phyloP scores from a whole-genome alignment of 202 grass and related monocot genomes.

The Miscanthus sacchariflorus region DNA sequence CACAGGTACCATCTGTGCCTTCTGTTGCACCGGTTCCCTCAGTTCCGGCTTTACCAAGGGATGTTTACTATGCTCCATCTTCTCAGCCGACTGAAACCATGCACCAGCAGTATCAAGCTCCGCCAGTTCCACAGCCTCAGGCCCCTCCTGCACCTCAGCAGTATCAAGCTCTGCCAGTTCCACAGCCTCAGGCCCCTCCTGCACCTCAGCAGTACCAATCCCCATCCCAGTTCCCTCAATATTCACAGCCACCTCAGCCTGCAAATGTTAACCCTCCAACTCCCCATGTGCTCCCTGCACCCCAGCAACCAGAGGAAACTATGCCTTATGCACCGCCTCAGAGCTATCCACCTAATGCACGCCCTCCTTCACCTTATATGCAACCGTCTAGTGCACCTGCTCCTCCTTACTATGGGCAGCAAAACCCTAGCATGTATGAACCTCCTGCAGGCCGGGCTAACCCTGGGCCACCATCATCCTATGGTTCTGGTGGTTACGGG shows the following conservation, averaged over 20 bases:
- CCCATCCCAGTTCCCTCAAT: slow-evolving; percentile 53
- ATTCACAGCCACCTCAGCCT: slow-evolving; percentile 59
- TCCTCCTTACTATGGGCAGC: slow-evolving; percentile 72
- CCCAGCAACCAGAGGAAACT: slow-evolving; percentile 62
- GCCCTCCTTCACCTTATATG: slow-evolving; percentile 59
- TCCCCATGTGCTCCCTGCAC: slow-evolving; percentile 46
- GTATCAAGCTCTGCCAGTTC: slow-evolving; percentile 50
- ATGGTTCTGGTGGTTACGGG: slow-evolving; percentile 64
- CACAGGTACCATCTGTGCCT: slow-evolving; percentile 52
- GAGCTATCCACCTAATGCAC: slow-evolving; percentile 59
- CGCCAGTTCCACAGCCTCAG: slow-evolving; percentile 57
- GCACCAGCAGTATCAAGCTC: slow-evolving; percentile 61
- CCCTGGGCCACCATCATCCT: slow-evolving; percentile 61
- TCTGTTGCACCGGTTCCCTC: slow-evolving; percentile 43
- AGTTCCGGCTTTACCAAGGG: slow-evolving; percentile 54
- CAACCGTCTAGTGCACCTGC: slow-evolving; percentile 53
- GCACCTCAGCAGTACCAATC: slow-evolving; percentile 54
- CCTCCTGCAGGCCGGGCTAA: slow-evolving; percentile 54
- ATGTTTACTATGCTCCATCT: slow-evolving; percentile 50
- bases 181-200: slow-evolving; percentile 57
- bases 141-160: slow-evolving; percentile 54
- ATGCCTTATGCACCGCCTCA: slow-evolving; percentile 61
- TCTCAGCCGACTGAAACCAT: slow-evolving; percentile 50
- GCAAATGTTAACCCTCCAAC: slow-evolving; percentile 51
- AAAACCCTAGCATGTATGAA: slow-evolving; percentile 65